A percentile compares a stretch with the other conserved stretches of the same genome.
phyloP scores from a whole-genome alignment of 352 stramenopile species.

The Globisporangium cylindrosporum region DNA sequence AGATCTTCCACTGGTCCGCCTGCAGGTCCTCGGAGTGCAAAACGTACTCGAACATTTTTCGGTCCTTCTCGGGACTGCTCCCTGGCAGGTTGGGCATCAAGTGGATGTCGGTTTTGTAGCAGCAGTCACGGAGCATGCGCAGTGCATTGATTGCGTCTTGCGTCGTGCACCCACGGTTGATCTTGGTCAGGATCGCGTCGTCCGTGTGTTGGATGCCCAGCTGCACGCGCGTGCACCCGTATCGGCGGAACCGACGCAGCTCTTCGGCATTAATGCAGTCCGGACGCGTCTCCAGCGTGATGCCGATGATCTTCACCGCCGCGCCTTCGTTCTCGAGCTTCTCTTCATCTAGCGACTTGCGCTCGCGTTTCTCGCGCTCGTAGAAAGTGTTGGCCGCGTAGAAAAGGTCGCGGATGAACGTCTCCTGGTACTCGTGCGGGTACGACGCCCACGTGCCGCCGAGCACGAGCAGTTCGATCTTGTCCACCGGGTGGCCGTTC shows the following conservation, averaged over 20 bases:
- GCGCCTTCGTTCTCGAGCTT: conserved; percentile 87
- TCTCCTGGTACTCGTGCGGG: conserved; percentile 88
- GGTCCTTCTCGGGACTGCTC: conserved; percentile 77
- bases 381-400: conserved; percentile 93
- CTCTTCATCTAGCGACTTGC: conserved; percentile 79
- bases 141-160: conserved; percentile 72
- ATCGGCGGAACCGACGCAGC: conserved; percentile 77
- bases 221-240: conserved; percentile 86
- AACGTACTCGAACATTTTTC: conserved; percentile 90
- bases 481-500: conserved; percentile 92
- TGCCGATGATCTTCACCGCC: conserved; percentile 87
- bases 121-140: conserved; percentile 88
- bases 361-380: conserved; percentile 61
- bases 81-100: conserved; percentile 92
- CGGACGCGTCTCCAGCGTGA: conserved; percentile 88
- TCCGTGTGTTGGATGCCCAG: conserved; percentile 93
- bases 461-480: conserved; percentile 91
- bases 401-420: conserved; percentile 90
- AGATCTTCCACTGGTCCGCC: conserved; percentile 95
- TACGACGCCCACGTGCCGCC: conserved; percentile 93
- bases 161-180: conserved; percentile 87
- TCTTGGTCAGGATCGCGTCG: conserved; percentile 87
- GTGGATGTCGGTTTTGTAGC: conserved; percentile 94
- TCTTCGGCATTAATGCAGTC: conserved; percentile 91
- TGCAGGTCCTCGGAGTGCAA: conserved; percentile 87